Conservation (phyloP, 2,329 filamentous ascomycete genomes). For the Aspergillus fijiensis region DNA sequence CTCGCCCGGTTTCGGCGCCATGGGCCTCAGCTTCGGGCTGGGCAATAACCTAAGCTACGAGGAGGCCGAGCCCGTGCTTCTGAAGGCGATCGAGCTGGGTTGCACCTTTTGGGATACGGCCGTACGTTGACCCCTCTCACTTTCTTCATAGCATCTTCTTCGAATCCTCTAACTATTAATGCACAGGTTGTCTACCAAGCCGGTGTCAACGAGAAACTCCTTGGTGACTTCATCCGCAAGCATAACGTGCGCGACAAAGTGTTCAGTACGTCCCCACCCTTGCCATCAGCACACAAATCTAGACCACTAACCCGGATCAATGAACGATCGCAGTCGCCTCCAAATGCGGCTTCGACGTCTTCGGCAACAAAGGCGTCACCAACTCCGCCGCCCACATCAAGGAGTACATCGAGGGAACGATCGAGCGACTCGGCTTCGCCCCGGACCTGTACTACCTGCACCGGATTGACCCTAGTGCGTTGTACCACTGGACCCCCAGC, state of each 20-base stretch:
- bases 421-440: constrained; percentile 49
- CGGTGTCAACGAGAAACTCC: constrained; percentile 52
- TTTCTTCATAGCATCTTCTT: not conserved
- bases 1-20: constrained; percentile 51
- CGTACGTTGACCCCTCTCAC: constrained; percentile 26
- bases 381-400: constrained; percentile 51
- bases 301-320: not conserved
- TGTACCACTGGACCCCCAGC: too few species aligned
- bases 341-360: constrained; percentile 48
- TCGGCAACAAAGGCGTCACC: constrained; percentile 40
- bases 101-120: constrained; percentile 52
- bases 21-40: constrained; percentile 49
- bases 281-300: too few species aligned
- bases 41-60: constrained; percentile 46
- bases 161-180: not conserved
- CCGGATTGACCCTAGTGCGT: constrained; percentile 47
- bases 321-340: constrained; percentile 43
- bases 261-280: constrained; percentile 39
- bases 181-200: constrained; percentile 47
- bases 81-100: constrained; percentile 51
- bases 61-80: constrained; percentile 50
- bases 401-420: constrained; percentile 51
- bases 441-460: constrained; percentile 50
- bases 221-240: constrained; percentile 53
- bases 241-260: constrained; percentile 53